Percentiles rank a stretch among this genome's conserved stretches.
Evolutionary conservation across 768 basidiomycete species (phyloP).

Genomic region (Termitomyces sp.): DNA sequence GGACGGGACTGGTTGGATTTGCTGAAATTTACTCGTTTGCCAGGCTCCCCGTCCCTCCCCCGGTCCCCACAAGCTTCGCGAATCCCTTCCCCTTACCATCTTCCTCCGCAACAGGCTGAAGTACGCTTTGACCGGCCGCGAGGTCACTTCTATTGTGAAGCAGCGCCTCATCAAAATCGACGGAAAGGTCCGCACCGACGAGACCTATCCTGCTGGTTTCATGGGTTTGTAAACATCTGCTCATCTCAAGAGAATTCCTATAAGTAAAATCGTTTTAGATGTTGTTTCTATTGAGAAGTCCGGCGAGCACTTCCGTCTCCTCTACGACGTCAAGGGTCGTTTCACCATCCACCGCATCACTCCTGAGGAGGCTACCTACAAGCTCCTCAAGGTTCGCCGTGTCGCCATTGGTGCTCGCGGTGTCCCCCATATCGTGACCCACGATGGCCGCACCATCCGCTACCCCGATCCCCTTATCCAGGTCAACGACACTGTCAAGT

Average conservation of each 20-base stretch:
- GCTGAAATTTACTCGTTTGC: conserved; percentile 7
- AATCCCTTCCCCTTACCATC: conserved; percentile 94
- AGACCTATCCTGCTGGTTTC: conserved; percentile 96
- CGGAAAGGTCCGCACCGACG: conserved; percentile 96
- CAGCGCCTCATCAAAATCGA: conserved; percentile 99
- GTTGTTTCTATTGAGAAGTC: conserved; percentile 98
- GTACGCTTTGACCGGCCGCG: conserved; percentile 95
- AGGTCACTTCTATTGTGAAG: conserved; percentile 92
- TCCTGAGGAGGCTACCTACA: conserved; percentile 93
- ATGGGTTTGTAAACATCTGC: conserved; percentile 61
- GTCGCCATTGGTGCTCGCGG: conserved; percentile 91
- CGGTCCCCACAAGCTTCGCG: conserved; percentile 98
- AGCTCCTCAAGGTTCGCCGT: conserved; percentile 91
- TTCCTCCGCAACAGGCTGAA: conserved; percentile 99
- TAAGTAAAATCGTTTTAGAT: conserved; percentile 45
- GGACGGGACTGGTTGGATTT: background rate
- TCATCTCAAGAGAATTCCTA: background rate
- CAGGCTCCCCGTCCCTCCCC: conserved; percentile 96
- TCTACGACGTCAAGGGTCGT: conserved; percentile 99
- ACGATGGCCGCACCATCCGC: conserved; percentile 99
- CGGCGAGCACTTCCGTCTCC: conserved; percentile 97
- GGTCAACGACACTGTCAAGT: conserved; percentile 98
- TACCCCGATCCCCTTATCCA: conserved; percentile 96
- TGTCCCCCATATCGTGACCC: conserved; percentile 96
- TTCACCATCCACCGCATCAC: conserved; percentile 99